Evolutionary conservation across 371 early-diverging fungal species (phyloP).

Genomic region (Rhizopus sp.): DNA sequence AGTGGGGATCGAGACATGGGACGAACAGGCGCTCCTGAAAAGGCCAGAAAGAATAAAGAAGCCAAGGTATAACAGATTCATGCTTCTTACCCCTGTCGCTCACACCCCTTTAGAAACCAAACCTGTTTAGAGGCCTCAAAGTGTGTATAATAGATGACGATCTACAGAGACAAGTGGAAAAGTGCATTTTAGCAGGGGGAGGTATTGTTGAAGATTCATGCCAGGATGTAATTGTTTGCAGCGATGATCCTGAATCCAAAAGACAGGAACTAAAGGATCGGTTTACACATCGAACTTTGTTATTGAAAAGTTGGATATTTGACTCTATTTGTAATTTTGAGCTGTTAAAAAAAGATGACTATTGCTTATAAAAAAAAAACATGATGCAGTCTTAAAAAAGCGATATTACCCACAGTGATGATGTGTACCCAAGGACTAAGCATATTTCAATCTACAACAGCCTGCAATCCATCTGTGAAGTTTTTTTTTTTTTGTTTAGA

Average conservation of each 20-base stretch:
- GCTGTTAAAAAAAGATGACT: constrained; percentile 11
- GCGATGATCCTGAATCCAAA: not conserved
- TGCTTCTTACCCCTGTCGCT: not conserved
- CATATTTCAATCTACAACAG: too few relatives aligned
- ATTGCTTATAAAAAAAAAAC: constrained; percentile 10
- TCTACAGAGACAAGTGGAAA: constrained; percentile 1
- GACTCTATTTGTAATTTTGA: constrained; percentile 19
- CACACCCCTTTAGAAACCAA: constrained; percentile 2
- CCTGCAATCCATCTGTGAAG: too few relatives aligned
- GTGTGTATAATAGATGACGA: constrained; percentile 8
- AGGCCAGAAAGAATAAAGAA: constrained; percentile 11
- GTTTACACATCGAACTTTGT: constrained; percentile 1
- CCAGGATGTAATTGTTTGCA: constrained; percentile 13
- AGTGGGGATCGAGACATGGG: constrained; percentile 13
- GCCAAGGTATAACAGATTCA: not conserved
- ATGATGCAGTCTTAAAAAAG: constrained; percentile 4
- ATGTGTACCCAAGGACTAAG: too few relatives aligned
- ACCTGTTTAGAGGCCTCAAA: constrained; percentile 10
- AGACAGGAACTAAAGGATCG: constrained; percentile 3
- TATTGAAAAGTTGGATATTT: constrained; percentile 16
- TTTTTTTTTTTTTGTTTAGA: too few relatives aligned
- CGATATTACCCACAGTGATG: too few relatives aligned
- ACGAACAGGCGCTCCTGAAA: constrained; percentile 23
- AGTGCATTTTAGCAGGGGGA: constrained; percentile 10
- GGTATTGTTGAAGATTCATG: not conserved